Conservation (phyloP, 768 basidiomycete genomes). For the Boletus pseudo-olivaceus region DNA sequence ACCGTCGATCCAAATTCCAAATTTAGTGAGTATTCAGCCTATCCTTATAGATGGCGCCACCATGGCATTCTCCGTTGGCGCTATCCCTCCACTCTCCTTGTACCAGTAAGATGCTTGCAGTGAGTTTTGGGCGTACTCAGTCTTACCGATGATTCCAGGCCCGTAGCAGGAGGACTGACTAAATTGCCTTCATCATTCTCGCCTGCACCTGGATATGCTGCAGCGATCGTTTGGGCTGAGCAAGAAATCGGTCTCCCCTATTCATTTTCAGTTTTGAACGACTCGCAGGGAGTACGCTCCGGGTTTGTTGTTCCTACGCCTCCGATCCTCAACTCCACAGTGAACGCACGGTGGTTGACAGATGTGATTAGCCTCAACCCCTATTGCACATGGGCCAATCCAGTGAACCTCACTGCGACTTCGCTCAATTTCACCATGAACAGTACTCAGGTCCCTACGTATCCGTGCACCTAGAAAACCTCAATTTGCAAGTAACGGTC, state of each 20-base stretch:
- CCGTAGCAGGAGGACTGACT: background rate
- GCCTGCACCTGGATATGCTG: slow-evolving; percentile 8
- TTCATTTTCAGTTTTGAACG: slow-evolving; percentile 9
- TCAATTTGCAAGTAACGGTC: slow-evolving; percentile 11
- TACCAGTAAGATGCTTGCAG: slow-evolving; percentile 7
- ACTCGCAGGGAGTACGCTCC: slow-evolving; percentile 10
- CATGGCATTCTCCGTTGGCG: slow-evolving; percentile 15
- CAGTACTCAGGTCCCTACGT: slow-evolving; percentile 2
- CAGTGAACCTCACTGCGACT: slow-evolving; percentile 12
- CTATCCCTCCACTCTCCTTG: slow-evolving; percentile 13
- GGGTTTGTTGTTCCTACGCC: slow-evolving; percentile 11
- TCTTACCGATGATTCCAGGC: slow-evolving; percentile 3
- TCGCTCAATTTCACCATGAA: slow-evolving; percentile 19
- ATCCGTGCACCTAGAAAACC: slow-evolving; percentile 4
- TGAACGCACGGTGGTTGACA: slow-evolving; percentile 22
- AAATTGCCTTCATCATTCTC: background rate
- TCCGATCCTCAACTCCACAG: slow-evolving; percentile 7
- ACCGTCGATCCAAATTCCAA: background rate
- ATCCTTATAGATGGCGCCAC: slow-evolving; percentile 8
- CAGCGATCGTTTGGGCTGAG: slow-evolving; percentile 17
- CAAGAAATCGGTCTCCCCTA: slow-evolving; percentile 11
- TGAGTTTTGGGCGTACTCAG: background rate
- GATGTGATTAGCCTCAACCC: slow-evolving; percentile 22
- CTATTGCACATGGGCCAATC: slow-evolving; percentile 20
- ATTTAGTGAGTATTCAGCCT: slow-evolving; percentile 11